phyloP scores from a whole-genome alignment of 106 monocot species.

The Vanilla planifolia region DNA sequence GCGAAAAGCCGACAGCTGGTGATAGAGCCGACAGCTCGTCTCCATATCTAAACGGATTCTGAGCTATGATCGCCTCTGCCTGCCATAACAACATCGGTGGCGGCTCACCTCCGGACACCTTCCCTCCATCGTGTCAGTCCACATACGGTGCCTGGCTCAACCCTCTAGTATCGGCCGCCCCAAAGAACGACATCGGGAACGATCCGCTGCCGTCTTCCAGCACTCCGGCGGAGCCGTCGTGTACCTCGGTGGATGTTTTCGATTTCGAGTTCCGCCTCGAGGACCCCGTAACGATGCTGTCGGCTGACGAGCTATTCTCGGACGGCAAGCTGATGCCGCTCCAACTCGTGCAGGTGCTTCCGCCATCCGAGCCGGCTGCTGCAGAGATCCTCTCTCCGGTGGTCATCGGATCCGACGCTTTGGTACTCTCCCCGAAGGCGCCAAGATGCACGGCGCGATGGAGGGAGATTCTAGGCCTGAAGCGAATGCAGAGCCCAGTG shows the following conservation, averaged over 20 bases:
- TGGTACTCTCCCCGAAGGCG: conserved; percentile 59
- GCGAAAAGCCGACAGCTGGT: too few species aligned
- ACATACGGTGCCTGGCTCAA: conserved; percentile 34
- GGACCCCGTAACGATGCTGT: conserved; percentile 55
- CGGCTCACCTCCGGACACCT: conserved; percentile 19
- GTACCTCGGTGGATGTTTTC: conserved; percentile 16
- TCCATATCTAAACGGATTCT: background rate
- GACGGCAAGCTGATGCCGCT: conserved; percentile 88
- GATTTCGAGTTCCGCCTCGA: conserved; percentile 82
- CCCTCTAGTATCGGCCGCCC: conserved; percentile 36
- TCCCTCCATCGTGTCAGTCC: conserved; percentile 14
- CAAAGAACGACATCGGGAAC: background rate
- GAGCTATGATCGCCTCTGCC: conserved; percentile 32
- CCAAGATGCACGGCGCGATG: conserved; percentile 83
- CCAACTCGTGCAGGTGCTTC: conserved; percentile 11
- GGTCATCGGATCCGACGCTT: conserved; percentile 18
- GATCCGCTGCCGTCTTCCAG: background rate
- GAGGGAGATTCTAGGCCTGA: conserved; percentile 65
- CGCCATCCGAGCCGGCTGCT: conserved; percentile 4
- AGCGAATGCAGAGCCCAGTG: conserved; percentile 20
- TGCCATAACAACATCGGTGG: conserved; percentile 19
- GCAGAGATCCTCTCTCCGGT: conserved; percentile 1
- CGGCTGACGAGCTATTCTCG: conserved; percentile 87
- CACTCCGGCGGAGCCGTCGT: background rate
- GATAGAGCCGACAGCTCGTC: background rate